A percentile compares a stretch with the other conserved stretches of the same genome.
Evolutionary conservation across 1,139 yeast genomes (phyloP).

Genomic region (Yamadazyma aaseri): DNA sequence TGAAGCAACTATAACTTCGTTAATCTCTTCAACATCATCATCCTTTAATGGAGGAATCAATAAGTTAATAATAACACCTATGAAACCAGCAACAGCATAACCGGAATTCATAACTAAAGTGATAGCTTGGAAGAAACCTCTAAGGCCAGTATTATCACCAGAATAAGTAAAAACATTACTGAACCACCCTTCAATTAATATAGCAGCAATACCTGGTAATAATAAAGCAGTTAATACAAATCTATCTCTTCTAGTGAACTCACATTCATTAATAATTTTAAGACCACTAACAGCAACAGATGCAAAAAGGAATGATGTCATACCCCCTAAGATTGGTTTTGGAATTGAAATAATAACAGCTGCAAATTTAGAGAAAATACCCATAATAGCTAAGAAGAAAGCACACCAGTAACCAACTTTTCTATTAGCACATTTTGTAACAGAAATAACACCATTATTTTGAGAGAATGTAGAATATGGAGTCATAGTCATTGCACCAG

Average conservation of each 20-base stretch:
- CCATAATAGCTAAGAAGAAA: constrained; percentile 76
- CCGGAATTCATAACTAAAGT: constrained; percentile 81
- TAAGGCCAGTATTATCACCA: constrained; percentile 60
- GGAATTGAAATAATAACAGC: constrained; percentile 86
- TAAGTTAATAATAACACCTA: constrained; percentile 70
- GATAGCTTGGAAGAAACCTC: constrained; percentile 79
- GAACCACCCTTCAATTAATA: constrained; percentile 74
- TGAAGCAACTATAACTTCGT: constrained; percentile 31
- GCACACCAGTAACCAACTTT: constrained; percentile 86
- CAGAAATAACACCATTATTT: constrained; percentile 85
- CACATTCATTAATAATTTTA: constrained; percentile 66
- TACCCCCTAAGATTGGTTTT: constrained; percentile 79
- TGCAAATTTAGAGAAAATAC: constrained; percentile 80
- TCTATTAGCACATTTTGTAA: constrained; percentile 84
- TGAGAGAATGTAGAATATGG: constrained; percentile 89
- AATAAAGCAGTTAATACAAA: constrained; percentile 72
- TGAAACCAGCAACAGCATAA: constrained; percentile 74
- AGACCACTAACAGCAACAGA: constrained; percentile 89
- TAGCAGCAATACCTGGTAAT: constrained; percentile 70
- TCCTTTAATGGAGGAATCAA: constrained; percentile 60
- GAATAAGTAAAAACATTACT: constrained; percentile 65
- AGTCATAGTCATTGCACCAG: constrained; percentile 69
- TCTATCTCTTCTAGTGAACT: constrained; percentile 82
- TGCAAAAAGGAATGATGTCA: constrained; percentile 83
- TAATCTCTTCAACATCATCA: constrained; percentile 56